These are phyloP conservation scores for Meredithiella fracta DNA, from an alignment of 2,329 filamentous ascomycete genomes.

Conservation along the genomic window DNA sequence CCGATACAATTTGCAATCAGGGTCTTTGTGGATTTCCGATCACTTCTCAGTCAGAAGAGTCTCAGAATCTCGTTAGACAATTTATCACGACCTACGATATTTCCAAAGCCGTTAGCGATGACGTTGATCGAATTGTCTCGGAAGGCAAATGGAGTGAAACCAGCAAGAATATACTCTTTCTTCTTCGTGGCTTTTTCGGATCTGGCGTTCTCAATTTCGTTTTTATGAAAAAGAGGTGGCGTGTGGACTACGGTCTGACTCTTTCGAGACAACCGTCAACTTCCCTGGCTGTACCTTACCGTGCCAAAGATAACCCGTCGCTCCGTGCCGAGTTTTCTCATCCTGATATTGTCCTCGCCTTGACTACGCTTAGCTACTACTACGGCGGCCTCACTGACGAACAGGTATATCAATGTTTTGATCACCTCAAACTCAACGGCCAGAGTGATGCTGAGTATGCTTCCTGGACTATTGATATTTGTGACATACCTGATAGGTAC, in stretches of 20 bases:
- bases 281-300: slow-evolving; percentile 39
- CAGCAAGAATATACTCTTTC: slow-evolving; percentile 24
- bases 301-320: slow-evolving; percentile 41
- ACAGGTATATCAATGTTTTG: slow-evolving; percentile 32
- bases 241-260: slow-evolving; percentile 47
- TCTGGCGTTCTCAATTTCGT: slow-evolving; percentile 36
- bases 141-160: slow-evolving; percentile 21
- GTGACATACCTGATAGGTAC: slow-evolving; percentile 23
- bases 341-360: slow-evolving; percentile 37
- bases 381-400: slow-evolving; percentile 36
- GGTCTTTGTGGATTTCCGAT: slow-evolving; percentile 30
- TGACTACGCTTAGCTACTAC: slow-evolving; percentile 42
- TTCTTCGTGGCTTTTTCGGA: slow-evolving; percentile 40
- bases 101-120: slow-evolving; percentile 18
- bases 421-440: slow-evolving; percentile 32
- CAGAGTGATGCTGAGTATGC: slow-evolving; percentile 35
- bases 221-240: slow-evolving; percentile 42
- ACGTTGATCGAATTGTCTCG: slow-evolving; percentile 20
- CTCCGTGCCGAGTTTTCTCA: slow-evolving; percentile 45
- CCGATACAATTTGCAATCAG: slow-evolving; percentile 25
- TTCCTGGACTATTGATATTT: slow-evolving; percentile 27
- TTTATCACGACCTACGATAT: slow-evolving; percentile 30
- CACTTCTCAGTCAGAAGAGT: slow-evolving; percentile 19
- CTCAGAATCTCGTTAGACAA: slow-evolving; percentile 21
- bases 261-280: slow-evolving; percentile 24